phyloP scores from a whole-genome alignment of 495 filamentous ascomycete genomes.

The Articulospora tetracladia region DNA sequence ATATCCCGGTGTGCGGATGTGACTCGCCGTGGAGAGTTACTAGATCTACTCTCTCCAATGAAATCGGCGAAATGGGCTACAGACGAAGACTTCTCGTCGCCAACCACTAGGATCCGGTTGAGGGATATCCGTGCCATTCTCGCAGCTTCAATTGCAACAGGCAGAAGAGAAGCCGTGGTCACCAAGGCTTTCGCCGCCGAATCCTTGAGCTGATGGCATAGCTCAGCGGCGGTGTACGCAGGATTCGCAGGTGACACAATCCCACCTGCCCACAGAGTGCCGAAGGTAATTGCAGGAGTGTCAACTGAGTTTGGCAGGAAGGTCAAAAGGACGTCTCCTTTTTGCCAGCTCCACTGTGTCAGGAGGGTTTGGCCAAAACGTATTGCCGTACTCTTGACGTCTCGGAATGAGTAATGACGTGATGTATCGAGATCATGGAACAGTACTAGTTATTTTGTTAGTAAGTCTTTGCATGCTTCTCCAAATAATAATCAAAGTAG shows the following conservation, averaged over 20 bases:
- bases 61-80: slow-evolving; percentile 73
- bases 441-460: slow-evolving; percentile 56
- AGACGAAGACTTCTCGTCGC: slow-evolving; percentile 58
- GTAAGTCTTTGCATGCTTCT: too few species aligned
- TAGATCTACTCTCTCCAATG: slow-evolving; percentile 30
- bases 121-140: slow-evolving; percentile 58
- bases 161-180: slow-evolving; percentile 57
- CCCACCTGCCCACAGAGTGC: slow-evolving; percentile 77
- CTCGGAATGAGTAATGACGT: slow-evolving; percentile 65
- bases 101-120: slow-evolving; percentile 69
- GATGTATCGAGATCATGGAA: slow-evolving; percentile 69
- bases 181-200: slow-evolving; percentile 63
- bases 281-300: slow-evolving; percentile 64
- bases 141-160: slow-evolving; percentile 62
- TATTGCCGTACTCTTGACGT: slow-evolving; percentile 59
- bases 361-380: slow-evolving; percentile 78
- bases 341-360: slow-evolving; percentile 70
- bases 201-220: slow-evolving; percentile 73
- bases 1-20: slow-evolving; percentile 42
- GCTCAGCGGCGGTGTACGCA: slow-evolving; percentile 69
- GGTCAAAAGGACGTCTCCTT: slow-evolving; percentile 69
- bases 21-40: not conserved
- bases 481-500: too few species aligned
- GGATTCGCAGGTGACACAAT: slow-evolving; percentile 78
- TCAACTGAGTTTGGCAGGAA: slow-evolving; percentile 72